Evolutionary conservation across 2,329 filamentous ascomycete species (phyloP).

Genomic region (Metarhizium brunneum): DNA sequence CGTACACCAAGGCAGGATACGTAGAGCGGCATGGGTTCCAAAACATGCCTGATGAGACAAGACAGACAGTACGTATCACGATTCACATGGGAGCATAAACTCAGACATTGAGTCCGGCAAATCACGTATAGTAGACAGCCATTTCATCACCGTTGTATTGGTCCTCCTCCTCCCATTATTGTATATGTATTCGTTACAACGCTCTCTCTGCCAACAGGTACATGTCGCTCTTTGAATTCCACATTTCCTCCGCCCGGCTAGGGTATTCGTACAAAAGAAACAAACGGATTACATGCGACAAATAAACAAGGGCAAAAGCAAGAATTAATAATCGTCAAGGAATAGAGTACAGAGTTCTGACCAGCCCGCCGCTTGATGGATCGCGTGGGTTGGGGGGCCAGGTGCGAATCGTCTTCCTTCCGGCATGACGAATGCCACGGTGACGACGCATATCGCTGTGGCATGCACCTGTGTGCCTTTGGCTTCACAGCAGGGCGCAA

Average conservation of each 20-base stretch:
- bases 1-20: no score
- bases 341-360: background rate
- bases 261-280: conserved; percentile 10
- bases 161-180: background rate
- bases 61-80: no score
- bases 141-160: background rate
- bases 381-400: no score
- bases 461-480: no score
- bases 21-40: no score
- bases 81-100: no score
- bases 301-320: background rate
- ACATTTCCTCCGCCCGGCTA: background rate
- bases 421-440: no score
- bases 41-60: no score
- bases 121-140: background rate
- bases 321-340: background rate
- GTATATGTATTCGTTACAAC: background rate
- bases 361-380: background rate
- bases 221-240: background rate
- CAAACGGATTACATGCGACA: background rate
- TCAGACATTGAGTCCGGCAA: background rate
- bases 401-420: no score
- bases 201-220: background rate
- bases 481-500: no score
- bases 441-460: no score